Conservation (phyloP, 2,329 filamentous ascomycete species). For the Neonectria coccinea region DNA sequence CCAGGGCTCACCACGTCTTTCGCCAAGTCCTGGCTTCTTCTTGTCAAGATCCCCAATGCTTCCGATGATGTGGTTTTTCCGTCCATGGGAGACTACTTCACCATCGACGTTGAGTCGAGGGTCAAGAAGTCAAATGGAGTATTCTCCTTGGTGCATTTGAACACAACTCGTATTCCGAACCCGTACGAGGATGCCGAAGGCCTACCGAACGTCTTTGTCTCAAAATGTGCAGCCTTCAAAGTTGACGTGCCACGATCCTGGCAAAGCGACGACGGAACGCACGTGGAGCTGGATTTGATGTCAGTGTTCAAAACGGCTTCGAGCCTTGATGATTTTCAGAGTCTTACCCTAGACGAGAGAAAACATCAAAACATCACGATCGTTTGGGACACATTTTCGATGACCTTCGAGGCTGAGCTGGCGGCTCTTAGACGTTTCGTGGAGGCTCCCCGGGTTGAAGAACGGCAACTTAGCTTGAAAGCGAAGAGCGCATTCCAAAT, state of each 20-base stretch:
- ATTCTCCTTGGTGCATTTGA: conserved; percentile 44
- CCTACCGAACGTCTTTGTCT: conserved; percentile 19
- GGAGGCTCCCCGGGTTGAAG: conserved; percentile 33
- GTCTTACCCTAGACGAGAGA: conserved; percentile 30
- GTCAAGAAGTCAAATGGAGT: conserved; percentile 37
- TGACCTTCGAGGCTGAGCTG: conserved; percentile 51
- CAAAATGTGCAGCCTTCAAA: conserved; percentile 49
- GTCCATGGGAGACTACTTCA: conserved; percentile 44
- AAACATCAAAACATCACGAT: conserved; percentile 43
- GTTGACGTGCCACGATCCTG: conserved; percentile 50
- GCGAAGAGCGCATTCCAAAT: conserved; percentile 48
- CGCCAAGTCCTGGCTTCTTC: conserved; percentile 48
- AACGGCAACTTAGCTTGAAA: conserved; percentile 34
- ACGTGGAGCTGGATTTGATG: conserved; percentile 64
- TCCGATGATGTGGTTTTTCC: conserved; percentile 44
- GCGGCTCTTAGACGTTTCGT: conserved; percentile 46
- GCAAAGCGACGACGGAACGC: conserved; percentile 38
- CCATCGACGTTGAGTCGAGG: conserved; percentile 42
- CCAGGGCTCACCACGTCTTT: conserved; percentile 47
- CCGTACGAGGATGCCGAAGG: conserved; percentile 45
- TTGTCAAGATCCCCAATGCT: conserved; percentile 42
- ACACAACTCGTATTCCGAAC: conserved; percentile 45
- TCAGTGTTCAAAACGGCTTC: conserved; percentile 72
- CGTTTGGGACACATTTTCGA: conserved; percentile 42
- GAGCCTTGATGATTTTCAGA: conserved; percentile 41